A percentile compares a stretch with the other conserved stretches of the same genome.
Evolutionary conservation across 208 protist species (phyloP).

Genomic region (Acanthamoeba culbertsoni): DNA sequence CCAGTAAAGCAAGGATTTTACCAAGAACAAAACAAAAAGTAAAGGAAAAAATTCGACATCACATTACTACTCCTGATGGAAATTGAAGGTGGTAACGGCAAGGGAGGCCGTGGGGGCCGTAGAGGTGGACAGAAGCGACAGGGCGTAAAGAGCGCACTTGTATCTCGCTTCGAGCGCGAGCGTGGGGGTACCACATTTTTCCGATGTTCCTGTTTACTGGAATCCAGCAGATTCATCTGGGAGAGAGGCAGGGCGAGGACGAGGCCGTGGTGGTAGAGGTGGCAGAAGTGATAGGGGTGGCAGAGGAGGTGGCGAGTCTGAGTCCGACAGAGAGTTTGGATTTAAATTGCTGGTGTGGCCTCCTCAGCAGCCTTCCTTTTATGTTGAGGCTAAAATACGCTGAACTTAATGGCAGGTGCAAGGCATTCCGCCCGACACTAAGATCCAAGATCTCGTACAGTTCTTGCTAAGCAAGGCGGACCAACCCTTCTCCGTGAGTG

Average conservation of each 20-base stretch:
- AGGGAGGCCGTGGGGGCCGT: not conserved
- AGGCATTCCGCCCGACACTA: not conserved
- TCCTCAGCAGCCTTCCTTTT: not conserved
- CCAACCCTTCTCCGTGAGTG: constrained; percentile 38
- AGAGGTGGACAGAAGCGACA: not conserved
- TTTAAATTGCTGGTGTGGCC: constrained; percentile 27
- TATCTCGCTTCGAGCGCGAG: not conserved
- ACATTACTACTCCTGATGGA: too few species aligned
- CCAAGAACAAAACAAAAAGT: too few species aligned
- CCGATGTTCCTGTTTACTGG: not conserved
- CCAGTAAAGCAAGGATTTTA: too few species aligned
- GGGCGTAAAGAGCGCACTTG: not conserved
- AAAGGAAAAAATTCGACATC: too few species aligned
- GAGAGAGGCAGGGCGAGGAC: not conserved
- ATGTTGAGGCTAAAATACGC: not conserved
- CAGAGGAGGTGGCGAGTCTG: not conserved
- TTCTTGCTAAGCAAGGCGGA: constrained; percentile 8
- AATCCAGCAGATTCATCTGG: too few species aligned
- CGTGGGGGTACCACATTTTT: not conserved
- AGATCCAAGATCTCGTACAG: constrained; percentile 36
- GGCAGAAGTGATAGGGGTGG: not conserved
- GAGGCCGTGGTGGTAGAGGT: not conserved
- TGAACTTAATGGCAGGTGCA: not conserved
- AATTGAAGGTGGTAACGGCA: too few species aligned
- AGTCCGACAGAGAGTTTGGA: constrained; percentile 38